Evolutionary conservation across 1,139 yeast genomes (phyloP), one percentile per base, ranked within the genome.

Genomic region (Candida anutae): DNA sequence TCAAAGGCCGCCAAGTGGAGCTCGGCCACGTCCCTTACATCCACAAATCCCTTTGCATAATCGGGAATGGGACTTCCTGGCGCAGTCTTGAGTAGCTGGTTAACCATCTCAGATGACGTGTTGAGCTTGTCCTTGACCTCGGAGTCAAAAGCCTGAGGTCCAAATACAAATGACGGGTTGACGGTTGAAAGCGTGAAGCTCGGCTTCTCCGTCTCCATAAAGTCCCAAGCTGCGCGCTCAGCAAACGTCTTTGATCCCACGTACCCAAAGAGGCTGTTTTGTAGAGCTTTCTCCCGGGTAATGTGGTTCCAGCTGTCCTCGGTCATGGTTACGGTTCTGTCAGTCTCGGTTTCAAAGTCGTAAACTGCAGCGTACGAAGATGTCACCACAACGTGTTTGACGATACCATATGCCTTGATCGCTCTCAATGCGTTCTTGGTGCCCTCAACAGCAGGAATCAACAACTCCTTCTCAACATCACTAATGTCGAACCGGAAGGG

Each of bases 11-110:
- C 43, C 16, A 63, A 43, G 31, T 65, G 71, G 8, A 62, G 50
- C 22, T 38, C 38, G 9, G 70, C 69, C 20, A 60, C 67, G 36
- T 65, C 70, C 35, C 69, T 53, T 5, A 63, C 71, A 32, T 64
- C 69, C 23, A 50, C 42, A 19, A 40, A 55, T 1, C 50, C 44
- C 11, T 57, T 62, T 21, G 36, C 41, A 22, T 38, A 43, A 28
- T 42, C 40, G 4, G 36, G 46, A 24, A 48, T 45, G 30, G 29
- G 19, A 31, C 37, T 30, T 31, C 24, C 37, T 3, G 45, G 36
- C 2, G 34, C 32, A 5, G 23, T 15, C 15, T 36, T 36, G 16
- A 36, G 23, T 13, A 36, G 21, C 6, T 28, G 20, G 24, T 49
- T 41, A 31, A 65, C 46, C 20, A 55, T 28, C 39, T 63, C 66